These are phyloP conservation scores for Boletus sp. DNA, from an alignment of 1,284 basidiomycete species.

Conservation along the genomic window DNA sequence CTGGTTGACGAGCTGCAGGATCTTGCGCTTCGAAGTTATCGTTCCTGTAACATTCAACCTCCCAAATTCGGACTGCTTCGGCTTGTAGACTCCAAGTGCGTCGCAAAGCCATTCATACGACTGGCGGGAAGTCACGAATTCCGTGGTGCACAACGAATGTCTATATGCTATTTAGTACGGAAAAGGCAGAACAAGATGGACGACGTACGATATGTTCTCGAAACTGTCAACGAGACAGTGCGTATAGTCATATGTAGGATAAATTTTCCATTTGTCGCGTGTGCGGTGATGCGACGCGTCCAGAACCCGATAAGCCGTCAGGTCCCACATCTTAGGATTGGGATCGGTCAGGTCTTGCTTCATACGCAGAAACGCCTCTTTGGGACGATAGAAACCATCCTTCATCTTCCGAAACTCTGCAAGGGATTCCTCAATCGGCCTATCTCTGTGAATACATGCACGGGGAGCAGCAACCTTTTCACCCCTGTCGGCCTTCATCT, in stretches of 20 bases:
- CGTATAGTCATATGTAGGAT: constrained; percentile 98
- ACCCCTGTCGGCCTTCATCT: constrained; percentile 86
- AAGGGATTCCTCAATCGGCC: constrained; percentile 84
- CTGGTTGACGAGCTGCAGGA: constrained; percentile 84
- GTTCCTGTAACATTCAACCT: constrained; percentile 92
- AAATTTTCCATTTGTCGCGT: constrained; percentile 88
- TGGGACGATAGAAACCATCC: constrained; percentile 84
- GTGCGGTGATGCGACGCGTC: constrained; percentile 93
- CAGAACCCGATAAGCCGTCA: constrained; percentile 94
- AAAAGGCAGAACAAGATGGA: not conserved
- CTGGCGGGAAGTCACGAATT: constrained; percentile 95
- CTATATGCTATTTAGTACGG: constrained; percentile 38
- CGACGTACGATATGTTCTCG: constrained; percentile 93
- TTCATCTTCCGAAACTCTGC: constrained; percentile 92
- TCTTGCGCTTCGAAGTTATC: constrained; percentile 97
- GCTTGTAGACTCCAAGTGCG: constrained; percentile 93
- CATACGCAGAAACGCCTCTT: constrained; percentile 93
- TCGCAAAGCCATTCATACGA: constrained; percentile 99
- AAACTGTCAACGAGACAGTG: constrained; percentile 99
- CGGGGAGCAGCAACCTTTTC: constrained; percentile 75
- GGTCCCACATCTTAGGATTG: constrained; percentile 99
- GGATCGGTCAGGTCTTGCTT: constrained; percentile 93
- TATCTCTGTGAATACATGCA: constrained; percentile 82
- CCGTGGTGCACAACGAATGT: constrained; percentile 95
- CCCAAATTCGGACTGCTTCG: constrained; percentile 97